Evolutionary conservation across 2,329 filamentous ascomycete species (phyloP).

Genomic region (Triangularia verruculosa): DNA sequence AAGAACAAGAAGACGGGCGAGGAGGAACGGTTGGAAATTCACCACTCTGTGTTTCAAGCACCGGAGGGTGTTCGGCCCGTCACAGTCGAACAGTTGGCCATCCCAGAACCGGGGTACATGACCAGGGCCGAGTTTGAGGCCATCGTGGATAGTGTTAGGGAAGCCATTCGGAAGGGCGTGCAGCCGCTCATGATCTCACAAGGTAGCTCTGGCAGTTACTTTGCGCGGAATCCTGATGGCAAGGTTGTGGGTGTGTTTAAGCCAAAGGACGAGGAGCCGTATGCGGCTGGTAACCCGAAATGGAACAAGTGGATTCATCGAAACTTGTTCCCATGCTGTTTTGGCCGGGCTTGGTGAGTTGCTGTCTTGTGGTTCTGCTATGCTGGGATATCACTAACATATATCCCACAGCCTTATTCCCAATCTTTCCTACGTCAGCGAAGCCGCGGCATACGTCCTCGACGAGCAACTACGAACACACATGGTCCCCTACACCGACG

Average conservation of each 20-base stretch:
- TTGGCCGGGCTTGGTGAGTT: conserved; percentile 78
- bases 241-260: conserved; percentile 98
- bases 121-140: conserved; percentile 80
- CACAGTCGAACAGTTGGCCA: conserved; percentile 70
- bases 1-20: conserved; percentile 69
- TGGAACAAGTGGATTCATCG: conserved; percentile 99
- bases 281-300: conserved; percentile 94
- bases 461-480: conserved; percentile 87
- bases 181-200: conserved; percentile 97
- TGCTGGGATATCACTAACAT: conserved; percentile 16
- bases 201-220: conserved; percentile 96
- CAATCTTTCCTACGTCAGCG: conserved; percentile 95
- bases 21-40: conserved; percentile 88
- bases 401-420: conserved; percentile 68
- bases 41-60: conserved; percentile 93
- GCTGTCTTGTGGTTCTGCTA: not conserved
- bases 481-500: conserved; percentile 93
- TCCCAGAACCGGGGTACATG: conserved; percentile 63
- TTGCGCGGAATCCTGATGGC: conserved; percentile 84
- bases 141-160: conserved; percentile 83
- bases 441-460: conserved; percentile 93
- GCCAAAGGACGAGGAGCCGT: conserved; percentile 97
- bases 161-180: conserved; percentile 83
- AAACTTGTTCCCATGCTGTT: conserved; percentile 96
- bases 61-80: conserved; percentile 82